phyloP scores from a whole-genome alignment of 73 alveolate species.

The Paramecium sexaurelia region DNA sequence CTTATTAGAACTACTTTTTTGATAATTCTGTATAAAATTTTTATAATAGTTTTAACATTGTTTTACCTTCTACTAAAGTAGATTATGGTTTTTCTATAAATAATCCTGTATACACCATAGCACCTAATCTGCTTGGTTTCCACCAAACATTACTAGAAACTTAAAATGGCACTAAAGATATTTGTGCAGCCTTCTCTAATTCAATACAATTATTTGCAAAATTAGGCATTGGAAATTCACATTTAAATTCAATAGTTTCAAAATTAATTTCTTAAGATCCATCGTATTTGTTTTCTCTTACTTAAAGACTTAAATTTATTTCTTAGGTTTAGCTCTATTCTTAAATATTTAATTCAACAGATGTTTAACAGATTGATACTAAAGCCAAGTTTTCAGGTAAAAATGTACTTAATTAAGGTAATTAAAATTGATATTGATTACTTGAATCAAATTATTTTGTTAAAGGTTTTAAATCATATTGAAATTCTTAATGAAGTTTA shows the following conservation, averaged over 20 bases:
- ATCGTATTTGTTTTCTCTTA: background rate
- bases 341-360: background rate
- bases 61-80: background rate
- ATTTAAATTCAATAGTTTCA: background rate
- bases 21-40: slow-evolving; percentile 15
- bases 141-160: slow-evolving; percentile 36
- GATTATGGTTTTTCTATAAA: slow-evolving; percentile 56
- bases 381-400: slow-evolving; percentile 25
- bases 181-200: background rate
- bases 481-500: slow-evolving; percentile 1
- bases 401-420: slow-evolving; percentile 26
- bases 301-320: background rate
- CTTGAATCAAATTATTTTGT: background rate
- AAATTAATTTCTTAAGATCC: background rate
- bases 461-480: background rate
- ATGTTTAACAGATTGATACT: slow-evolving; percentile 13
- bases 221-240: slow-evolving; percentile 48
- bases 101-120: slow-evolving; percentile 51
- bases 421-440: background rate
- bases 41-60: slow-evolving; percentile 22
- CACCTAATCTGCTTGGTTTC: slow-evolving; percentile 44
- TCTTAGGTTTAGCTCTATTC: background rate
- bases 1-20: background rate
- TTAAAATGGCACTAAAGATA: background rate
- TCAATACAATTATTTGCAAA: background rate